Percentiles rank a stretch among this genome's conserved stretches.
Evolutionary conservation across 805 yeast genomes (phyloP).

Genomic region (Starmerella powellii): DNA sequence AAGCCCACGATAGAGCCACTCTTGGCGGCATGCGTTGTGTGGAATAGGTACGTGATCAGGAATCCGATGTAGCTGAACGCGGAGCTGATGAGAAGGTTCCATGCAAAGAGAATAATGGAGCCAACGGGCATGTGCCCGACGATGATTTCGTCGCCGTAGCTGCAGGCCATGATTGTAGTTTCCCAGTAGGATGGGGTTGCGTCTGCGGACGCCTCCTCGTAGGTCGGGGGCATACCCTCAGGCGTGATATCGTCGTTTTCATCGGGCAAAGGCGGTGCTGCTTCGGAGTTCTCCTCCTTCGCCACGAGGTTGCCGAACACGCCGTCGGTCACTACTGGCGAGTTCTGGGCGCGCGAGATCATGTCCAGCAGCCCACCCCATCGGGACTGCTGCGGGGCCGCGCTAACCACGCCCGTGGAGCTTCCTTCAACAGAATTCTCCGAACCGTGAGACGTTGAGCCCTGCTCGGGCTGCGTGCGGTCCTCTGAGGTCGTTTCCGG

Average conservation of each 20-base stretch:
- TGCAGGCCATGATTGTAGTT: constrained; percentile 67
- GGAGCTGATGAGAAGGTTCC: constrained; percentile 83
- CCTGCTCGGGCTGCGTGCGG: no score
- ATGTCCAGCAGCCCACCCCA: constrained; percentile 12
- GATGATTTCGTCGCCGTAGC: constrained; percentile 70
- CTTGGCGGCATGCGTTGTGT: constrained; percentile 94
- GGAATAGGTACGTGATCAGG: constrained; percentile 74
- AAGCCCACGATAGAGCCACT: constrained; percentile 90
- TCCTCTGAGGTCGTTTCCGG: no score
- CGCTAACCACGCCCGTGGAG: background rate
- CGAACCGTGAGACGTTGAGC: no score
- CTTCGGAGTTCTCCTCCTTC: constrained; percentile 49
- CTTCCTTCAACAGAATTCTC: no score
- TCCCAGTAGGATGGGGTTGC: constrained; percentile 97
- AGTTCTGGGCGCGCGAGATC: constrained; percentile 1
- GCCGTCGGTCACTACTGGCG: constrained; percentile 48
- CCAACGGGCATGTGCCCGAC: constrained; percentile 96
- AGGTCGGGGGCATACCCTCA: constrained; percentile 64
- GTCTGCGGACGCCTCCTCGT: constrained; percentile 91
- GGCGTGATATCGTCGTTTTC: constrained; percentile 23
- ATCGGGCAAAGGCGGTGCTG: constrained; percentile 19
- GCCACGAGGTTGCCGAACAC: constrained; percentile 88
- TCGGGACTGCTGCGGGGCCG: background rate
- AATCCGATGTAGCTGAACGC: constrained; percentile 92
- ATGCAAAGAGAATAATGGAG: constrained; percentile 67